These are phyloP conservation scores for Botrytis hyacinthi DNA, from an alignment of 2,329 filamentous ascomycete genomes.

Conservation along the genomic window DNA sequence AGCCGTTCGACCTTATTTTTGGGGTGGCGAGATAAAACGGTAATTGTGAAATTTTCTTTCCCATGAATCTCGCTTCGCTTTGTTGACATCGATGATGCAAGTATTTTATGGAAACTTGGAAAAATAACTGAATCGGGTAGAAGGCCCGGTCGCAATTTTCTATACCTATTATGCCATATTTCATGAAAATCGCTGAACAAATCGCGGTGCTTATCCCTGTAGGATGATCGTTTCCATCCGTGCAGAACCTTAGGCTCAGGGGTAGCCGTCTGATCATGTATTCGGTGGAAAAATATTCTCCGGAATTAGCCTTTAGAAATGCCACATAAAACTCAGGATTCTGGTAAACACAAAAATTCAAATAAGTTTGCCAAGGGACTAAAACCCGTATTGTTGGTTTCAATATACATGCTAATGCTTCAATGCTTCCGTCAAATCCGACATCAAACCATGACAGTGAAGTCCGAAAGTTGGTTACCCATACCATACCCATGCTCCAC, in stretches of 20 bases:
- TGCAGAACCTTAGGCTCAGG: background rate
- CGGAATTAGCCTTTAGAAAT: background rate
- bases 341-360: too few relatives aligned
- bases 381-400: background rate
- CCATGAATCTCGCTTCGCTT: background rate
- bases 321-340: background rate
- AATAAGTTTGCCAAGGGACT: background rate
- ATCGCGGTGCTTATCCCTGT: background rate
- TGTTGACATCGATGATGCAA: background rate
- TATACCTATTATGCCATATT: background rate
- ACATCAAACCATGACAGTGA: background rate
- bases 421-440: background rate
- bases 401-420: background rate
- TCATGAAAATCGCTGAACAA: background rate
- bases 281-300: background rate
- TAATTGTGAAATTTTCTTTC: background rate
- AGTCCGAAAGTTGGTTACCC: background rate
- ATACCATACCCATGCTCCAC: background rate
- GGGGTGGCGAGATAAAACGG: background rate
- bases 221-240: background rate
- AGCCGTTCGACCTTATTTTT: background rate
- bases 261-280: background rate
- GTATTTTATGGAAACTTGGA: background rate
- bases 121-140: background rate
- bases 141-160: constrained; percentile 11